Conservation (phyloP, 1,284 basidiomycete genomes). For the Ganoderma lingzhi region DNA sequence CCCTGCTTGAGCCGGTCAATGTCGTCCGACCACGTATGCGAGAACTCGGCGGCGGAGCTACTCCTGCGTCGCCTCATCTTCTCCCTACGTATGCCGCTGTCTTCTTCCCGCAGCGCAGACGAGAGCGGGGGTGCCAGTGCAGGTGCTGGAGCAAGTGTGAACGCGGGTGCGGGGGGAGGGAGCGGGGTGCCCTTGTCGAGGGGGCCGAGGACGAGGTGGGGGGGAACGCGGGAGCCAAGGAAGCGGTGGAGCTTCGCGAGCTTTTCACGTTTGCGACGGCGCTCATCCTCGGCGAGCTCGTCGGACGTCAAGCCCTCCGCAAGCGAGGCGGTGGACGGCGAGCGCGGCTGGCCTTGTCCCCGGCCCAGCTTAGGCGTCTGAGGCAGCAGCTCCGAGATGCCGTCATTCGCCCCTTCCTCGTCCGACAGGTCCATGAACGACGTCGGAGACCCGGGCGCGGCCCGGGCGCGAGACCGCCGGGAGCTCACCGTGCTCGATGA, state of each 20-base stretch:
- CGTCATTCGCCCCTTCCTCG: slow-evolving; percentile 48
- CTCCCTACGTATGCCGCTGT: slow-evolving; percentile 41
- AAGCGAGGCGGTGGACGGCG: slow-evolving; percentile 51
- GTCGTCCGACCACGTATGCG: slow-evolving; percentile 56
- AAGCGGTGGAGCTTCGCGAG: slow-evolving; percentile 83
- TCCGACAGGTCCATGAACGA: slow-evolving; percentile 79
- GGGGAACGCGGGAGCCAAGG: slow-evolving; percentile 78
- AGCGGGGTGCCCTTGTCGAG: slow-evolving; percentile 49
- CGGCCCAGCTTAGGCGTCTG: slow-evolving; percentile 42
- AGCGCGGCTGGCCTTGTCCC: slow-evolving; percentile 34
- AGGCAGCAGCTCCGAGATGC: slow-evolving; percentile 22
- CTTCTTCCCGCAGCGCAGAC: slow-evolving; percentile 30
- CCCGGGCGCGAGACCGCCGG: slow-evolving; percentile 15
- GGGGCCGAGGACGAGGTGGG: slow-evolving; percentile 68
- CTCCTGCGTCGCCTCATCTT: slow-evolving; percentile 62
- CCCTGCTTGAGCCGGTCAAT: slow-evolving; percentile 72
- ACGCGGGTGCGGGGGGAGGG: slow-evolving; percentile 46
- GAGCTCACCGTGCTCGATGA: slow-evolving; percentile 24
- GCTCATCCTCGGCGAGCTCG: slow-evolving; percentile 64
- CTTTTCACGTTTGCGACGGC: slow-evolving; percentile 72
- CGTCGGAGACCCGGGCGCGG: slow-evolving; percentile 45
- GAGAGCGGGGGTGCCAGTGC: background rate
- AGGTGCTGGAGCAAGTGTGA: background rate
- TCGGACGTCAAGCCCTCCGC: slow-evolving; percentile 60
- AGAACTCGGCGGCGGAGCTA: slow-evolving; percentile 59